Evolutionary conservation across 2,329 filamentous ascomycete genomes (phyloP).

Genomic region (Lizonia empirigonia): DNA sequence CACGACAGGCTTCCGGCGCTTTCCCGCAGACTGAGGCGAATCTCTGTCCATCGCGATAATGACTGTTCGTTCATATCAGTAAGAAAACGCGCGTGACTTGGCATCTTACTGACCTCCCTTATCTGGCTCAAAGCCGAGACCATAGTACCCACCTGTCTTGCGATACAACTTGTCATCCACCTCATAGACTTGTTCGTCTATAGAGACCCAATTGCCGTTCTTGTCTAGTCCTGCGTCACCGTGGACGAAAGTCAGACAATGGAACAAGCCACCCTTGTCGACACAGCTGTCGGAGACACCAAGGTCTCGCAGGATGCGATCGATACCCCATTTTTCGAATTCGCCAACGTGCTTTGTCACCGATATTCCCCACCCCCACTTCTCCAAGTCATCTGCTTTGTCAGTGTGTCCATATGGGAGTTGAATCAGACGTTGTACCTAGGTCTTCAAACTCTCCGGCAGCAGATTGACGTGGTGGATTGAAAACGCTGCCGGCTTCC

Average conservation of each 20-base stretch:
- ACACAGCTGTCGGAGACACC: not conserved
- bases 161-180: not conserved
- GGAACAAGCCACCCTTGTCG: not conserved
- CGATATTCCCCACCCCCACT: slow-evolving; percentile 2
- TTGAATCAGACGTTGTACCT: not conserved
- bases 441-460: not conserved
- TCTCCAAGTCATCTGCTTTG: not conserved
- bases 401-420: not conserved
- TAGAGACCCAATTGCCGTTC: not conserved
- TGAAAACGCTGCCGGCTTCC: slow-evolving; percentile 4
- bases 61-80: not conserved
- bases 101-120: not conserved
- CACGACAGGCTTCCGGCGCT: not conserved
- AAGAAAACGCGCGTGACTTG: no score
- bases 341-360: not conserved
- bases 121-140: not conserved
- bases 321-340: slow-evolving; percentile 4
- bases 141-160: slow-evolving; percentile 3
- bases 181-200: not conserved
- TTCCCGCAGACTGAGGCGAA: slow-evolving; percentile 2
- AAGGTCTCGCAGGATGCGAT: not conserved
- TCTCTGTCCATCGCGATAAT: slow-evolving; percentile 8
- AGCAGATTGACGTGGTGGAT: not conserved
- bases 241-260: slow-evolving; percentile 1
- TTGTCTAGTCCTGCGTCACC: not conserved